Base-by-base conservation (phyloP, 345 rosid genomes). In the Lepidium aucheri region DNA sequence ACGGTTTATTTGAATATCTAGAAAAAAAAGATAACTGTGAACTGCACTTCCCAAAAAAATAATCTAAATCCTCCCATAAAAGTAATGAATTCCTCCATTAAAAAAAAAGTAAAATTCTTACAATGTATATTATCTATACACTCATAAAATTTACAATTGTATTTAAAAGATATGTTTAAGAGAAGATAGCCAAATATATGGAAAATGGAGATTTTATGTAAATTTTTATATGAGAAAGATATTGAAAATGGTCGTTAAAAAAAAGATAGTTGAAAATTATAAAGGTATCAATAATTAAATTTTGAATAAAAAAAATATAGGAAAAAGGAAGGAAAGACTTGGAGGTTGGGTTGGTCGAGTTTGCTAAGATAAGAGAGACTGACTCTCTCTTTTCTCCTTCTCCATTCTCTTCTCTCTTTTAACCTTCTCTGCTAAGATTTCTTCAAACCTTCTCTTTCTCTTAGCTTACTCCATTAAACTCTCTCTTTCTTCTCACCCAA, bases 361-460 rank as follows among this genome's bases (percentile, higher is more conserved):
- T 63, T 22, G 59, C 78, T 50, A 68, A 74, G 95, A 85, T 87
- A 90, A 90, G 97, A 81, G 83, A 85, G 81, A 40, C 80, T 20
- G 52, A 45, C 69, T 67, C 63, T 67, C 63, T 62, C 70, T 65
- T 44, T 33, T 35, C 38, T 59, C 39, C 61, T 65, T 43, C 72
- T 16, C 39, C 50, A 46, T 39, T 39, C 58, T n/a, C n/a, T n/a
- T n/a, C n/a, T 75, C 65, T 61, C 61, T 56, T 50, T 28, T 32
- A 33, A 66, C 47, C 65, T 38, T 34, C 57, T 38, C 76, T 73
- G 41, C 67, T n/a, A 65, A 73, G 61, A 46, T 55, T 55, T n/a
- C 63, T 32, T 16, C 50, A 53, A n/a, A n/a, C 58, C 43, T 39
- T 52, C 28, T 36, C 55, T 47, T 36, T 9, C 72, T 59, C 79